Conservation (phyloP, 2,329 filamentous ascomycete species). For the Lasiodiplodia sp. region DNA sequence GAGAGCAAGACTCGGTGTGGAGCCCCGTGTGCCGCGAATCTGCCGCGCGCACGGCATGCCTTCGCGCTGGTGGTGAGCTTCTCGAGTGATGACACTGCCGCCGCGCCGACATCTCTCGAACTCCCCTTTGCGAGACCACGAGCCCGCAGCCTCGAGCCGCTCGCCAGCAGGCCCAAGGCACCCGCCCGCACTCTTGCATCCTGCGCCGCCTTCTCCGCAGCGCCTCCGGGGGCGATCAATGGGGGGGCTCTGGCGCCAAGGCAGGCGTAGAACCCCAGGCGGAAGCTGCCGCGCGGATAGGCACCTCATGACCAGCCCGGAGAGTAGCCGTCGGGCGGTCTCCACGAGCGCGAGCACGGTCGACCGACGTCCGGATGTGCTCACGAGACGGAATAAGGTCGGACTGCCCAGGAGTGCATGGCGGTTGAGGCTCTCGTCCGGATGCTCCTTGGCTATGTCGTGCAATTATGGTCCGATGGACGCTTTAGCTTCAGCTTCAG, state of each 20-base stretch:
- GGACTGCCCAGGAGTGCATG: too few relatives aligned
- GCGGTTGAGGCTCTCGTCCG: too few relatives aligned
- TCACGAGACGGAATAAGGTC: not conserved
- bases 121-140: not conserved
- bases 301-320: not conserved
- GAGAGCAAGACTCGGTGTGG: constrained; percentile 14
- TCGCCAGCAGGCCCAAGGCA: not conserved
- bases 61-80: constrained; percentile 20
- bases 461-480: too few relatives aligned
- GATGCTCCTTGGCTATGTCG: too few relatives aligned
- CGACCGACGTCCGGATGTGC: not conserved
- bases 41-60: not conserved
- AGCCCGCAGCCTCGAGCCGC: too few relatives aligned
- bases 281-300: not conserved
- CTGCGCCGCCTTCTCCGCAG: not conserved
- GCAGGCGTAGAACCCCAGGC: not conserved
- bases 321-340: not conserved
- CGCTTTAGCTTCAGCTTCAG: too few relatives aligned
- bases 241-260: not conserved
- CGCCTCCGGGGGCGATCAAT: not conserved
- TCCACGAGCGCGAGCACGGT: not conserved
- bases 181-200: not conserved
- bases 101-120: not conserved
- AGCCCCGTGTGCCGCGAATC: constrained; percentile 21
- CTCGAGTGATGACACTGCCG: constrained; percentile 5